These are phyloP conservation scores for Blastobotrys chiropterorum DNA, from an alignment of 805 yeast species.

Conservation along the genomic window DNA sequence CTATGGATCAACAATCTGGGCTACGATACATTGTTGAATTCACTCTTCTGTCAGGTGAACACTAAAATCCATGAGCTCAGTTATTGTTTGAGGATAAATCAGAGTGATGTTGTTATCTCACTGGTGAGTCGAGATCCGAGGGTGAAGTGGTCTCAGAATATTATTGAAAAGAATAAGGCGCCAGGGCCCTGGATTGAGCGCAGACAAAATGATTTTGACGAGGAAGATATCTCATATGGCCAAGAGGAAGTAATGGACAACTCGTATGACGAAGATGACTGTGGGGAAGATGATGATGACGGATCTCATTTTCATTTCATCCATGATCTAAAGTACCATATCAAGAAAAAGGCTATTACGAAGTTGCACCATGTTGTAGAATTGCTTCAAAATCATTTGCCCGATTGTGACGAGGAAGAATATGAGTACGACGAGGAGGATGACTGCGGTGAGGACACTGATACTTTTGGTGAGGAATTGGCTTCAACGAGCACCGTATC, in stretches of 20 bases:
- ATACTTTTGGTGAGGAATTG: background rate
- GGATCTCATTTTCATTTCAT: background rate
- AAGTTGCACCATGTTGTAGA: background rate
- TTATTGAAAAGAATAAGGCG: background rate
- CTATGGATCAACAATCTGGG: conserved; percentile 18
- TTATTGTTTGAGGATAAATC: conserved; percentile 14
- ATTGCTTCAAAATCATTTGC: background rate
- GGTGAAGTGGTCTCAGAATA: background rate
- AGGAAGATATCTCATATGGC: background rate
- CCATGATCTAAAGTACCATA: background rate
- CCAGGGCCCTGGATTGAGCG: background rate
- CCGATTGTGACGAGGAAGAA: background rate
- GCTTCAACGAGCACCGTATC: background rate
- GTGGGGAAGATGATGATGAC: conserved; percentile 4
- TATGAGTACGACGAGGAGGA: conserved; percentile 1
- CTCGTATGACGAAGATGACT: conserved; percentile 6
- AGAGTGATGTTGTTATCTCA: conserved; percentile 9
- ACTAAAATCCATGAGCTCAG: conserved; percentile 12
- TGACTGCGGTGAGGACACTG: background rate
- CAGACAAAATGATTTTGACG: background rate
- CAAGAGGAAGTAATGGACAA: background rate
- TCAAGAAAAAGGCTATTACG: background rate
- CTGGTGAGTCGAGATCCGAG: conserved; percentile 2
- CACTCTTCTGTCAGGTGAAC: conserved; percentile 20
- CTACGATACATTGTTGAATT: conserved; percentile 11